Evolutionary conservation across 106 monocot species (phyloP), one percentile per base, ranked within the genome.

Genomic region (Iris macrosiphon): DNA sequence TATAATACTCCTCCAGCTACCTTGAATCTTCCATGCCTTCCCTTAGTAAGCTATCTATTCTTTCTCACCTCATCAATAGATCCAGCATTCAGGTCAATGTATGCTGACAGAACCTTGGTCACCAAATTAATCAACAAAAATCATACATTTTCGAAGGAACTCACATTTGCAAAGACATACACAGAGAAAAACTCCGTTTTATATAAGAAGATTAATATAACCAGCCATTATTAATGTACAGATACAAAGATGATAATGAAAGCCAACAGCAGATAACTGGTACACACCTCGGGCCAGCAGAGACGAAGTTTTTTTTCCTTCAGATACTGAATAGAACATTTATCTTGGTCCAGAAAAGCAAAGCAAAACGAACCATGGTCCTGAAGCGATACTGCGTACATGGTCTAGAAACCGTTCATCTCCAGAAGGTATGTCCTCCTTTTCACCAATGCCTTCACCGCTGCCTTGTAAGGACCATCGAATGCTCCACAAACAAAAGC

Each of bases 401-500:
- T 17, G 2, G 22, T 42, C 77, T 87, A 89, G 60, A 89, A 89
- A 18, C 89, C 80, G 65, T 89, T 89, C 89, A 84, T 89, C 57
- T 89, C 89, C 57, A 89, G 52, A 16, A 89, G 80, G 20, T 89
- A 89, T 31, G 84, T 80, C 6, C 84, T 66, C 31, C 77, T 57
- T 44, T 84, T 80, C 60, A 75, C 40, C 63, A 89, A 56, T 26
- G 84, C 40, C 53, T 77, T 84, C 28, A 75, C 84, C 0, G 84
- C 80, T 6, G 49, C 59, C 47, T 48, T 80, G 42, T 72, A 75
- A 12, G 77, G 76, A 2, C 54, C 84, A 43, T 84, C 89, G 65
- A 89, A 89, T 52, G 84, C 80, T 18, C 72, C 63, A 30, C 19
- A 61, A 49, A 80, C 71, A 72, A 89, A 80, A 7, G 65, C 49